phyloP scores from a whole-genome alignment of 768 basidiomycete genomes.

The Leccinum subtestaceum region DNA sequence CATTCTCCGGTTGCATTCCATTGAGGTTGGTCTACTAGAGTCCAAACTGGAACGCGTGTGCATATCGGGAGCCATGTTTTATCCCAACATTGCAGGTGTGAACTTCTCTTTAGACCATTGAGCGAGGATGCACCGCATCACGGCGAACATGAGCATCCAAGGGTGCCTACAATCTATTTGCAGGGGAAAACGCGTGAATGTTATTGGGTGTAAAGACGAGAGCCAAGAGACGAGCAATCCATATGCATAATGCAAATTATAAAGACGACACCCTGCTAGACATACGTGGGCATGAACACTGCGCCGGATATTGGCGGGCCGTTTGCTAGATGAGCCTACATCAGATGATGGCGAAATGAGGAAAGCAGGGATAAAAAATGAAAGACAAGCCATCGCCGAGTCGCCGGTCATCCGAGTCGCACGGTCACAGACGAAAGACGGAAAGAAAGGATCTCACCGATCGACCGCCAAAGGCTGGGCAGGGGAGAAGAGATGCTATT shows the following conservation, averaged over 20 bases:
- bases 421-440: no score
- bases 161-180: conserved; percentile 16
- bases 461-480: background rate
- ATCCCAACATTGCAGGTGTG: background rate
- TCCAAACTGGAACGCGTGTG: no score
- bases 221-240: background rate
- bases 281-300: conserved; percentile 43
- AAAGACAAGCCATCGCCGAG: no score
- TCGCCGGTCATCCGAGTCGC: no score
- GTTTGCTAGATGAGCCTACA: background rate
- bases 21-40: no score
- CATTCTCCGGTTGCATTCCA: no score
- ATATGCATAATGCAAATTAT: conserved; percentile 1
- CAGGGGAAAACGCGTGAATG: no score
- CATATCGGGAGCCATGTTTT: no score
- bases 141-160: conserved; percentile 26
- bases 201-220: no score
- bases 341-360: background rate
- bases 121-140: conserved; percentile 24
- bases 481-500: background rate
- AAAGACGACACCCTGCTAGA: conserved; percentile 57
- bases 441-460: background rate
- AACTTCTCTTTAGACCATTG: background rate
- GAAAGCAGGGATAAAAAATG: background rate
- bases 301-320: conserved; percentile 40